These are phyloP conservation scores for Euclidium syriacum DNA, from an alignment of 345 rosid species.

Conservation along the genomic window DNA sequence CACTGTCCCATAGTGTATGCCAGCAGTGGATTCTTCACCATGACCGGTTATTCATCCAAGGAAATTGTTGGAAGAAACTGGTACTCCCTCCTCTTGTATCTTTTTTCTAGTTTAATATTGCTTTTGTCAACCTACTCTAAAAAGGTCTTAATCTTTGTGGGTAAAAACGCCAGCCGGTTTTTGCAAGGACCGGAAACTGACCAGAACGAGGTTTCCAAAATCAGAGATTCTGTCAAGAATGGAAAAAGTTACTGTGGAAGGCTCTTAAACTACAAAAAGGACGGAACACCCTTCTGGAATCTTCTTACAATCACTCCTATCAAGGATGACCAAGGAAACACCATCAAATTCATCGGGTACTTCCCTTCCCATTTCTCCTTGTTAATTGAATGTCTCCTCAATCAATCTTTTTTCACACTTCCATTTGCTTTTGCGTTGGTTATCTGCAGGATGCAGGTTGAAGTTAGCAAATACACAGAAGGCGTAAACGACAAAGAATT, in stretches of 20 bases:
- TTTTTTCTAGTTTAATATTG: neutral
- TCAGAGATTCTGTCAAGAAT: conserved; percentile 64
- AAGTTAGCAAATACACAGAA: conserved; percentile 94
- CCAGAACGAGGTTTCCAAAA: conserved; percentile 61
- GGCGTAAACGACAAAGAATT: conserved; percentile 64
- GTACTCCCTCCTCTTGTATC: conserved; percentile 34
- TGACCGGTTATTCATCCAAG: conserved; percentile 87
- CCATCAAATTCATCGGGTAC: conserved; percentile 92
- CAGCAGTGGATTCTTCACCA: conserved; percentile 86
- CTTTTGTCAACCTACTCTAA: conserved; percentile 7
- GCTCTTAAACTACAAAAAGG: conserved; percentile 90
- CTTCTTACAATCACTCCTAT: conserved; percentile 92
- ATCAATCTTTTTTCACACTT: neutral
- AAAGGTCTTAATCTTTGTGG: conserved; percentile 9
- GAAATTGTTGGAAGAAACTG: conserved; percentile 90
- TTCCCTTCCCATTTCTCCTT: neutral
- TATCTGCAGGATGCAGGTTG: conserved; percentile 89
- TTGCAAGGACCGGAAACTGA: conserved; percentile 94
- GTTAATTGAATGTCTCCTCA: neutral
- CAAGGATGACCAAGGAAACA: conserved; percentile 68
- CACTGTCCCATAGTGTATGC: conserved; percentile 90
- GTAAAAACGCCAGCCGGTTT: conserved; percentile 64
- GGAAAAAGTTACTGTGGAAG: conserved; percentile 83
- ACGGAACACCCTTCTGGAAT: conserved; percentile 95
- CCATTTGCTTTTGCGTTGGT: neutral